Conservation (phyloP, 495 filamentous ascomycete genomes). For the Aspergillus biplanus region DNA sequence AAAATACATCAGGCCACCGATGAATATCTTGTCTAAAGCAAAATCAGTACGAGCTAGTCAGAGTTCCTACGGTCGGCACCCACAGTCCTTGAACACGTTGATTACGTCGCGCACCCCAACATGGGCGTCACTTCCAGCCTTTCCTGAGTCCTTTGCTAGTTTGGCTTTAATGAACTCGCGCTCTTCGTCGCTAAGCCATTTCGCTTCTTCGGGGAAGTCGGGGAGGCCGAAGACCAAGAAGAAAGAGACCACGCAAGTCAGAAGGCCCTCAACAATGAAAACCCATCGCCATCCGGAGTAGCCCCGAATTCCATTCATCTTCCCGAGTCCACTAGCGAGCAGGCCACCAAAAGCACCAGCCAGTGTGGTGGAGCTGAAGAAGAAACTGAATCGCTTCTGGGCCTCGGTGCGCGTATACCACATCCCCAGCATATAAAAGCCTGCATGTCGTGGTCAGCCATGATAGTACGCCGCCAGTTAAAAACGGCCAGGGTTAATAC, state of each 20-base stretch:
- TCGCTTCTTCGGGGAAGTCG: conserved; percentile 66
- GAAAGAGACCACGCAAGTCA: conserved; percentile 74
- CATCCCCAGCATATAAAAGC: conserved; percentile 84
- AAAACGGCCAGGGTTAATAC: conserved; percentile 14
- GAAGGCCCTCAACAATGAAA: conserved; percentile 68
- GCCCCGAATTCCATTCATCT: conserved; percentile 65
- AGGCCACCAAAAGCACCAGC: conserved; percentile 89
- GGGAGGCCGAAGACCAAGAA: conserved; percentile 81
- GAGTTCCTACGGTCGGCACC: conserved; percentile 26
- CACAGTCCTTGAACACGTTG: conserved; percentile 74
- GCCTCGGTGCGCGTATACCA: conserved; percentile 90
- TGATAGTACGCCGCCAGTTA: neutral
- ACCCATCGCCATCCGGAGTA: conserved; percentile 90
- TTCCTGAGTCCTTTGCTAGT: conserved; percentile 77
- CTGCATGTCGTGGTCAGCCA: conserved; percentile 29
- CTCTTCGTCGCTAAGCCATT: conserved; percentile 74
- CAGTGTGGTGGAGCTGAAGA: conserved; percentile 81
- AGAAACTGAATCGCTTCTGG: conserved; percentile 86
- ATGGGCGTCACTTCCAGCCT: conserved; percentile 65
- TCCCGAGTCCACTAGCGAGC: conserved; percentile 80
- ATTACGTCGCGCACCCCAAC: conserved; percentile 67
- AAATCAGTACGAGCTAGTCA: conserved; percentile 21
- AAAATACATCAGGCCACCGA: conserved; percentile 88
- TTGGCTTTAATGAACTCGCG: conserved; percentile 72
- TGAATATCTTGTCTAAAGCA: conserved; percentile 59